Conservation (phyloP, 495 filamentous ascomycete species). For the Hypomontagnella monticulosa region DNA sequence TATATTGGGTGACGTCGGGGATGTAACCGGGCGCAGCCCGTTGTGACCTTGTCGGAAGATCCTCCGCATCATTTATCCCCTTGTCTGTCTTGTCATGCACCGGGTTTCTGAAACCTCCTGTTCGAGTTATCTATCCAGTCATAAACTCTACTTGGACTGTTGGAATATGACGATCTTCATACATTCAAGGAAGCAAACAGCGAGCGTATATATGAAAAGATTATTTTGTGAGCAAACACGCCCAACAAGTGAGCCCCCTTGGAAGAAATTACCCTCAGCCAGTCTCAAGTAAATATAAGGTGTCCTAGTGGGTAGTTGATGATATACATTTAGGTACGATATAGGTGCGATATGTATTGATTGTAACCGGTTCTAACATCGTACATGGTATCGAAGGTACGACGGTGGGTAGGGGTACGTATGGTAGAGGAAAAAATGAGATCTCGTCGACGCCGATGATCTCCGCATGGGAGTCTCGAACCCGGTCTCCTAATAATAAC, state of each 20-base stretch:
- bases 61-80: conserved; percentile 39
- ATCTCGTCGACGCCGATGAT: conserved; percentile 28
- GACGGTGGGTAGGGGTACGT: neutral
- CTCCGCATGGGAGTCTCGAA: conserved; percentile 33
- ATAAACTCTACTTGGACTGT: conserved; percentile 3
- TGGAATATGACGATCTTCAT: conserved; percentile 33
- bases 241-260: no score
- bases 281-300: no score
- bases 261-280: no score
- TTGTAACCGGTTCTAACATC: no score
- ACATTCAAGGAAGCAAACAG: conserved; percentile 8
- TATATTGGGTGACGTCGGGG: conserved; percentile 39
- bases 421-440: neutral
- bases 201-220: neutral
- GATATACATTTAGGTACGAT: no score
- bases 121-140: conserved; percentile 27
- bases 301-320: no score
- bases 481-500: conserved; percentile 31
- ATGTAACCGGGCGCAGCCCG: conserved; percentile 26
- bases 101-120: conserved; percentile 26
- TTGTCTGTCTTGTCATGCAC: conserved; percentile 17
- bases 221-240: no score
- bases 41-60: conserved; percentile 37
- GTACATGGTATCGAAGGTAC: neutral
- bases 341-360: neutral